Base-by-base conservation (phyloP, 495 filamentous ascomycete species). In the Xanthoparmelia taractica region DNA sequence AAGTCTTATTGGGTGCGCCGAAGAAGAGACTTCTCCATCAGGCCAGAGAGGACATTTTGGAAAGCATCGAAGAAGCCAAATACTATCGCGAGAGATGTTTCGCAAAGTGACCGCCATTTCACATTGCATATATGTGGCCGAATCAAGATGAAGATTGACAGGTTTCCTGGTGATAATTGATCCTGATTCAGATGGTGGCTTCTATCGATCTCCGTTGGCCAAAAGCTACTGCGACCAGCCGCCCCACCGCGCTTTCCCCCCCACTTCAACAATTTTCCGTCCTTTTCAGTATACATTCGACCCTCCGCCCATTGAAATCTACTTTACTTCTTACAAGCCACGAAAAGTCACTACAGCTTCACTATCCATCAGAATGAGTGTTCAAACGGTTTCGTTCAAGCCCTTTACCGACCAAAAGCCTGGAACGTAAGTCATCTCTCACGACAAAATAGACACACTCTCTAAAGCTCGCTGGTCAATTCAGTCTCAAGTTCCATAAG, bases 401-500 rank as follows among this genome's bases (percentile, higher is more conserved):
- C 84, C 92, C 63, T 96, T 90, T 74, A 82, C 85, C 33, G 94
- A 97, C 80, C 94, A 98, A 84, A 97, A 97, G 81, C 94, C 94
- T 63, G 94, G 94, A 84, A 97, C 95, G 94, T 97, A 88, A 76
- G 92, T 88, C 64, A 63, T 36, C 27, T 68, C 47, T 57, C 64
- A 34, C 25, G 33, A 38, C 62, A 64, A 48, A 36, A 48, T 27
- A 62, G 43, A 59, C 60, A 64, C 59, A 64, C 69, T 69, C 63
- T 70, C 63, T 68, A 61, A 66, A 61, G 64, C 72, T 73, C 67
- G 36, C 63, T 59, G 20, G 37, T 58, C 60, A 59, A 59, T 62
- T 58, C 27, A 52, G 11, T 55, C 17, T 31, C 8, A 47, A 27
- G n/a, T n/a, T n/a, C n/a, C n/a, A n/a, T n/a, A 34, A 50, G 23